Evolutionary conservation across 2,329 filamentous ascomycete species (phyloP), one percentile per base, ranked within the genome.

Genomic region (Paecilomyces variotii): DNA sequence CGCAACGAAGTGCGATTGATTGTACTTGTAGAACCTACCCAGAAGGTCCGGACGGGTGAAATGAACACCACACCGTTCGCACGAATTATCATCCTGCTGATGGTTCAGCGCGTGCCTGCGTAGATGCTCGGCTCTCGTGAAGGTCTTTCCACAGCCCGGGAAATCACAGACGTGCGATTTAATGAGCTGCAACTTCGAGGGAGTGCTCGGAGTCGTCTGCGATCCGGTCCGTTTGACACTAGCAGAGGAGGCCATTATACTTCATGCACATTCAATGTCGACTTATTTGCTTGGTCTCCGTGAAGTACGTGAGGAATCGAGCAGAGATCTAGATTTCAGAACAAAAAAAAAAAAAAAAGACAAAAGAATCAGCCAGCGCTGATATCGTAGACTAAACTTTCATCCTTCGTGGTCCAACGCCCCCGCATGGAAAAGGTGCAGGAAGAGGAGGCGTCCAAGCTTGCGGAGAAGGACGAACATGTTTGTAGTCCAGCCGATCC

Each of bases 21-120:
- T 19, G 19, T 19, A 19, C 53, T 12, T 54, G 32, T 30, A 55
- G 53, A 12, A 58, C 77, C 71, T 73, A 82, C 83, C 80, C 58
- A 85, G 70, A 50, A 87, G 71, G 68, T 87, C 84, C 27, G 79
- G 81, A 52, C 84, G 77, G 64, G 83, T 83, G 69, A 86, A 87
- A 65, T 85, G 82, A 28, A 83, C 82, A 58, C 79, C 78, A 62
- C 85, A 87, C 64, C 84, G 74, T 55, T 79, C 70, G 65, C 84
- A 87, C 2, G 82, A 84, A 60, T 78, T 79, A 51, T 81, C 79
- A 0, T 78, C 78, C 30, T 76, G 72, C n/a, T 75, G 74, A 64
- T 85, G 83, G 63, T 85, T 85, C 56, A 84, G 72, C 25, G 79
- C 75, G 69, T 86, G 83, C 12, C 83, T 77, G 60, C 83, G 80